Base-by-base conservation (phyloP, 2,329 filamentous ascomycete genomes). In the Monosporascus cannonballus region DNA sequence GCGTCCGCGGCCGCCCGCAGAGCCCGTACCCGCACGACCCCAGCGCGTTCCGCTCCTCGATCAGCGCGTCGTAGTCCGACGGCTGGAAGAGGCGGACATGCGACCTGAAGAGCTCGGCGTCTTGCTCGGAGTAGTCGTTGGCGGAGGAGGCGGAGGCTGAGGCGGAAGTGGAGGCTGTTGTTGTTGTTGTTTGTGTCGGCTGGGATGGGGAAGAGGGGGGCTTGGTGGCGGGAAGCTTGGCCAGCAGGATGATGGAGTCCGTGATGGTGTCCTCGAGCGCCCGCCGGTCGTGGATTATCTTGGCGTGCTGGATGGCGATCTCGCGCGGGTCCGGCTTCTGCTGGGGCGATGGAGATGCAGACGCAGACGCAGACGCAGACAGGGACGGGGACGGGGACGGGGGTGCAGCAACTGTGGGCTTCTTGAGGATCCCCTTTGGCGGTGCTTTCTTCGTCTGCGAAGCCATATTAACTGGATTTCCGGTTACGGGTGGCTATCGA, bases 11-110 rank as follows among this genome's bases (percentile, higher is more conserved):
- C 17, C 78, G 78, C 1, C 82, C 72, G 69, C 94, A 99, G 27
- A 97, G 77, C 0, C 81, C 77, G 67, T 96, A 97, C 1, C 91
- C 94, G 71, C 94, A 99, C 20, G 82, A 78, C 44, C 80, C 82
- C 61, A 89, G 86, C 59, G 90, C 87, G 68, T 96, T 95, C 63
- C 94, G 88, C 75, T 99, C 94, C 58, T 87, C 81, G 55, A 96
- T 85, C 48, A 97, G 76, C 58, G 89, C 87, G 65, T 96, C 90
- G 73, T 95, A 96, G 73, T 99, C 93, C 50, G 81, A 79, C 1
- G 92, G 90, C 67, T 93, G 89, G 71, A 96, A 97, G 44, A 83
- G 77, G 9, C 79, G 73, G 24, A 97, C 73, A 37, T 83, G 79
- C 3, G 75, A 65, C 61, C 85, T 84, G 71, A 97, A 91, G 51